Conservation (phyloP, 2,329 filamentous ascomycete genomes). For the Xylariaceae sp. region DNA sequence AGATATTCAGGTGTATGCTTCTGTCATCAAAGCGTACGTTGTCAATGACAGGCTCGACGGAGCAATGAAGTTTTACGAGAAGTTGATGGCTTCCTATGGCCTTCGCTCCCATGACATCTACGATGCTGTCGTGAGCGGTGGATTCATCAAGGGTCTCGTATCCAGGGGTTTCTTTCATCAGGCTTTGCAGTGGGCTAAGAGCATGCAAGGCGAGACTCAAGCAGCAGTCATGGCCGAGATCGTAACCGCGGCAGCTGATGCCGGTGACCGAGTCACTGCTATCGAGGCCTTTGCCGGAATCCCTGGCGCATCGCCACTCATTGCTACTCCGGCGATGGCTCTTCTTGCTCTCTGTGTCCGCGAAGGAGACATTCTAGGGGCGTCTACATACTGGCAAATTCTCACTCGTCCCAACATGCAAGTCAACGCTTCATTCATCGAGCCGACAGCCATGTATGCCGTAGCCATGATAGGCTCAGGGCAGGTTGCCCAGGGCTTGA, state of each 20-base stretch:
- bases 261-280: slow-evolving; percentile 64
- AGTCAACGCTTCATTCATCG: slow-evolving; percentile 64
- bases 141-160: slow-evolving; percentile 74
- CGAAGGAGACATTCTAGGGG: slow-evolving; percentile 69
- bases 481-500: slow-evolving; percentile 73
- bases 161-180: slow-evolving; percentile 64
- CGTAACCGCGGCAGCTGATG: slow-evolving; percentile 73
- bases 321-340: slow-evolving; percentile 63
- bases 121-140: slow-evolving; percentile 64
- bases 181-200: slow-evolving; percentile 67
- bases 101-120: slow-evolving; percentile 59
- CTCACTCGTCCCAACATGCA: slow-evolving; percentile 59
- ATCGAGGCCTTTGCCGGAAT: slow-evolving; percentile 60
- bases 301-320: slow-evolving; percentile 43
- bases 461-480: slow-evolving; percentile 83
- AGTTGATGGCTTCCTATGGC: slow-evolving; percentile 61
- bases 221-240: slow-evolving; percentile 65
- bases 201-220: slow-evolving; percentile 55
- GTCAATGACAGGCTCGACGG: slow-evolving; percentile 73
- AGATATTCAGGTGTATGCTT: slow-evolving; percentile 81
- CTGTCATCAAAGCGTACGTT: slow-evolving; percentile 87
- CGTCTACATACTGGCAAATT: slow-evolving; percentile 74
- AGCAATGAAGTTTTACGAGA: slow-evolving; percentile 78
- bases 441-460: slow-evolving; percentile 85
- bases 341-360: slow-evolving; percentile 84